Percentiles rank a stretch among this genome's conserved stretches.
These are phyloP conservation scores for Triticum urartu DNA, from an alignment of 176 grass and related monocot species.

Conservation along the genomic window DNA sequence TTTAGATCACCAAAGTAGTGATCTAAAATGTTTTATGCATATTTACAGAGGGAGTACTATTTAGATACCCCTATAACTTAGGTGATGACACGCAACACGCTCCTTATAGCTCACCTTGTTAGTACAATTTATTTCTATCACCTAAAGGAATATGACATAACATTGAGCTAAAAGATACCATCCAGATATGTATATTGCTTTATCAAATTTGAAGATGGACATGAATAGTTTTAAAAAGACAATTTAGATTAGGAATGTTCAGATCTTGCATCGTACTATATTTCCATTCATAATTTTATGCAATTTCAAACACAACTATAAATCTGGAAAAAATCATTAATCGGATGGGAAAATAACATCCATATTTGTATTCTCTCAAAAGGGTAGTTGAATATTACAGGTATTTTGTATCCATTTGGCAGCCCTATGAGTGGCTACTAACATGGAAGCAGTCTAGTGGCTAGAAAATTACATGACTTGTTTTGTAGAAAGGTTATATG, in stretches of 20 bases:
- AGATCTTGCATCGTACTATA: neutral
- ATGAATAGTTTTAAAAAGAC: neutral
- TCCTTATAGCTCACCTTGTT: neutral
- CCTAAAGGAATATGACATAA: neutral
- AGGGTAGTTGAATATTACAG: neutral
- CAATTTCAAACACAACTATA: neutral
- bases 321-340: neutral
- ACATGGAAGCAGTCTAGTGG: neutral
- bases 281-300: neutral
- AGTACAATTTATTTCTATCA: neutral
- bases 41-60: neutral
- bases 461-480: neutral
- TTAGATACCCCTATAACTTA: neutral
- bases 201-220: neutral
- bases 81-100: neutral
- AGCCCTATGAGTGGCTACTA: neutral
- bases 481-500: neutral
- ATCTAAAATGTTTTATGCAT: too few relatives aligned
- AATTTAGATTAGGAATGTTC: neutral
- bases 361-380: neutral
- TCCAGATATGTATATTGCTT: neutral
- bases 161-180: neutral
- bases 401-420: neutral
- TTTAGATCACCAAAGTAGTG: too few relatives aligned
- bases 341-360: neutral